Conservation (phyloP, 148 eudicot species). For the Rhododendron griersonianum region DNA sequence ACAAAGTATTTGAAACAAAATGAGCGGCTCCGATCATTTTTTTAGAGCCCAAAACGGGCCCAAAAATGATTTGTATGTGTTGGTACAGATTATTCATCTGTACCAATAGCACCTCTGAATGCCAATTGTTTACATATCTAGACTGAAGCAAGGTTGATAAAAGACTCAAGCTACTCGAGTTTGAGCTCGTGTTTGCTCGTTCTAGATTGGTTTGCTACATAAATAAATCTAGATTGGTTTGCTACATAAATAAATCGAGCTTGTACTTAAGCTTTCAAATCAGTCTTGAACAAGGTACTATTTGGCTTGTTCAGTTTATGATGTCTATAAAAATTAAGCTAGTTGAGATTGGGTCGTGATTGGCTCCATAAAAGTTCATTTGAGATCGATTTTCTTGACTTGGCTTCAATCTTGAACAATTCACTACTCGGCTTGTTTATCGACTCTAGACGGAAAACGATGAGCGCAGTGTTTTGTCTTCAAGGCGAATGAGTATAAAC, state of each 20-base stretch:
- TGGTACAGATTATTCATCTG: too few species aligned
- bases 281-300: background rate
- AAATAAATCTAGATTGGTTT: background rate
- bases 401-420: background rate
- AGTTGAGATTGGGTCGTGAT: background rate
- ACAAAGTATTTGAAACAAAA: too few species aligned
- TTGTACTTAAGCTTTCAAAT: background rate
- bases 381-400: background rate
- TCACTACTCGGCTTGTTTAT: background rate
- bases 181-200: background rate
- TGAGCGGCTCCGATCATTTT: too few species aligned
- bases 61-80: too few species aligned
- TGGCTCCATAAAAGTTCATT: background rate
- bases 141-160: background rate
- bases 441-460: background rate
- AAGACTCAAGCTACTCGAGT: background rate
- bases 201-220: background rate
- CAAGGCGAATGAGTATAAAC: background rate
- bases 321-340: background rate
- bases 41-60: too few species aligned
- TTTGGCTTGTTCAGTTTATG: background rate
- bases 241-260: background rate
- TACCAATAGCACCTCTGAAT: too few species aligned
- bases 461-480: background rate
- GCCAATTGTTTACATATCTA: background rate